These are phyloP conservation scores for Clavulina sp. DNA, from an alignment of 768 basidiomycete genomes.

Conservation along the genomic window DNA sequence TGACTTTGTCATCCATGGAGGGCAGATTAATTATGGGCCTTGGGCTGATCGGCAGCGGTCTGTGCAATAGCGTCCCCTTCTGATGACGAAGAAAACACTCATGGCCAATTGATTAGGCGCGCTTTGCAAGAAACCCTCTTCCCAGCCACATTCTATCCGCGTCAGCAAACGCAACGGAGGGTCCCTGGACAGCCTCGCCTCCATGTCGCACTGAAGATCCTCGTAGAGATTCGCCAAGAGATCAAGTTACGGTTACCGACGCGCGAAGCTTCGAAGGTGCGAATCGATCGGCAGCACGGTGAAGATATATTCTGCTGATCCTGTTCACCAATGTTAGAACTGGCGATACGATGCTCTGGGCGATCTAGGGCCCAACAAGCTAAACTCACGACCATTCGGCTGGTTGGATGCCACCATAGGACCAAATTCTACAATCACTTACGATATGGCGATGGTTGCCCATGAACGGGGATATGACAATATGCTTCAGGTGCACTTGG, in stretches of 20 bases:
- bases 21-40: conserved; percentile 70
- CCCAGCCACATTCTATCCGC: conserved; percentile 57
- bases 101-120: no score
- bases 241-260: conserved; percentile 77
- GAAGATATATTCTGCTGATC: neutral
- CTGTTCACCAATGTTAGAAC: conserved; percentile 30
- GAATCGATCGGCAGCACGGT: neutral
- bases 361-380: conserved; percentile 28
- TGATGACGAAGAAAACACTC: neutral
- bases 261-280: conserved; percentile 75
- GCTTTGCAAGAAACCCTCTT: conserved; percentile 72
- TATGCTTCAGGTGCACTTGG: conserved; percentile 63
- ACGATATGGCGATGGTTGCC: conserved; percentile 67
- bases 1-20: conserved; percentile 64
- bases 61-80: conserved; percentile 4
- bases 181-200: conserved; percentile 44
- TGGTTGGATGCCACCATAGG: conserved; percentile 59
- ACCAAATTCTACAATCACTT: conserved; percentile 71
- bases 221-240: conserved; percentile 61
- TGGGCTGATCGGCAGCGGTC: conserved; percentile 93
- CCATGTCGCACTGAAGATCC: conserved; percentile 67
- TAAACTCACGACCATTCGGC: conserved; percentile 39
- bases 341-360: conserved; percentile 74
- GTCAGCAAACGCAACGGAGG: conserved; percentile 37
- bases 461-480: conserved; percentile 60